A percentile compares a stretch with the other conserved stretches of the same genome.
phyloP scores from a whole-genome alignment of 176 grass and related monocot species.

The Cenchrus purpureus region DNA sequence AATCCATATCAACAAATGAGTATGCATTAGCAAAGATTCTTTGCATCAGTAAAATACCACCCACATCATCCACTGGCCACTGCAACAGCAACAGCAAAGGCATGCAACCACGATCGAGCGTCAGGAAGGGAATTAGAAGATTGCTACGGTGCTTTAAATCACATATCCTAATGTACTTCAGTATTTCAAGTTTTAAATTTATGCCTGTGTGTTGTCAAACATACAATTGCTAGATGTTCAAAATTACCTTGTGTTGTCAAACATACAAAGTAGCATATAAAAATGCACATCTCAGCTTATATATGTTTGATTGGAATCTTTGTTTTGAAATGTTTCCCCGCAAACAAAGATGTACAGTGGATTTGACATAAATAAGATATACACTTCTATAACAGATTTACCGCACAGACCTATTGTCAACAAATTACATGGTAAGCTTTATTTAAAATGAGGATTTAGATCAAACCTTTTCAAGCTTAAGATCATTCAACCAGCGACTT shows the following conservation, averaged over 20 bases:
- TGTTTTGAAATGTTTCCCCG: neutral
- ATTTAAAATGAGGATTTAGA: slow-evolving; percentile 34
- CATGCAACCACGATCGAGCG: neutral
- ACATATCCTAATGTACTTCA: slow-evolving; percentile 14
- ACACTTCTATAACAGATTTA: neutral
- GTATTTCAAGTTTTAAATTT: slow-evolving; percentile 17
- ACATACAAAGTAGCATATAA: slow-evolving; percentile 4
- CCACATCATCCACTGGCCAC: neutral
- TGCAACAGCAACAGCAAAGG: slow-evolving; percentile 37
- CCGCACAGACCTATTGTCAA: neutral
- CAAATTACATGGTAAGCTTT: slow-evolving; percentile 8
- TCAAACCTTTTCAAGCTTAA: slow-evolving; percentile 73
- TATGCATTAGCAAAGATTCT: neutral
- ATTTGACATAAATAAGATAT: neutral
- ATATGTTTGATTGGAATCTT: neutral
- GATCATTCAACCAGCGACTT: slow-evolving; percentile 75
- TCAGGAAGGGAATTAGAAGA: neutral
- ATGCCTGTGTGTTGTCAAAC: neutral
- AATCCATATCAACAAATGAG: neutral
- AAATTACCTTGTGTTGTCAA: slow-evolving; percentile 18
- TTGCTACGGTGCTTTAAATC: slow-evolving; percentile 10
- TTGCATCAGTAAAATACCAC: slow-evolving; percentile 6
- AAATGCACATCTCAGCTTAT: slow-evolving; percentile 14
- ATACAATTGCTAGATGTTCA: neutral
- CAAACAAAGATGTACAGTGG: neutral